Percentiles rank a stretch among this genome's conserved stretches.
phyloP scores from a whole-genome alignment of 2,329 filamentous ascomycete genomes.

The Colletotrichum abscissum region DNA sequence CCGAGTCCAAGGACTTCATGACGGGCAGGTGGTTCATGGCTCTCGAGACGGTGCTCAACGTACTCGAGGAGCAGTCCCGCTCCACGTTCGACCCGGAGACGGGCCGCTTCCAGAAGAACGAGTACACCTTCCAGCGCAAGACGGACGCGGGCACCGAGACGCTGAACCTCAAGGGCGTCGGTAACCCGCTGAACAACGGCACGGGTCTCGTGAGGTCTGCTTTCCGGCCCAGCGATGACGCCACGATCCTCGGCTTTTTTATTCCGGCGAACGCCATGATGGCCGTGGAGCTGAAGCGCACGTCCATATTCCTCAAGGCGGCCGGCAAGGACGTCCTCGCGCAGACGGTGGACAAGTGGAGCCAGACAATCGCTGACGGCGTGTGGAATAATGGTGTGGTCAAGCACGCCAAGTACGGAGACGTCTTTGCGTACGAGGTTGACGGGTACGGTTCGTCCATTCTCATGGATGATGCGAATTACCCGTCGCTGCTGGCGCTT shows the following conservation, averaged over 20 bases:
- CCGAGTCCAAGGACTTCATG: constrained; percentile 81
- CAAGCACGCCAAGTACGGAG: constrained; percentile 77
- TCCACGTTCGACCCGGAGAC: constrained; percentile 81
- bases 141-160: constrained; percentile 92
- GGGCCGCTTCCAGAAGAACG: constrained; percentile 74
- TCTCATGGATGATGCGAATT: constrained; percentile 91
- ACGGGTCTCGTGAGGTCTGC: constrained; percentile 91
- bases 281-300: constrained; percentile 84
- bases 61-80: constrained; percentile 82
- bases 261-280: constrained; percentile 98
- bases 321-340: constrained; percentile 67
- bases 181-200: constrained; percentile 88
- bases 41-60: constrained; percentile 76
- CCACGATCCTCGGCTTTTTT: constrained; percentile 92
- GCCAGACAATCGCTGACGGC: constrained; percentile 75
- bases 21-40: constrained; percentile 83
- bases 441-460: constrained; percentile 87
- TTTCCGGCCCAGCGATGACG: constrained; percentile 95
- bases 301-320: constrained; percentile 74
- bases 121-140: constrained; percentile 87
- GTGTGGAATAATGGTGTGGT: constrained; percentile 89
- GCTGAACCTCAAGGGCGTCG: constrained; percentile 81
- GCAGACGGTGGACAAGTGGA: constrained; percentile 67
- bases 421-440: constrained; percentile 88
- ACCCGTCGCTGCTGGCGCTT: constrained; percentile 82